These are phyloP conservation scores for Yamadazyma dendronema DNA, from an alignment of 1,139 yeast species.

Conservation along the genomic window DNA sequence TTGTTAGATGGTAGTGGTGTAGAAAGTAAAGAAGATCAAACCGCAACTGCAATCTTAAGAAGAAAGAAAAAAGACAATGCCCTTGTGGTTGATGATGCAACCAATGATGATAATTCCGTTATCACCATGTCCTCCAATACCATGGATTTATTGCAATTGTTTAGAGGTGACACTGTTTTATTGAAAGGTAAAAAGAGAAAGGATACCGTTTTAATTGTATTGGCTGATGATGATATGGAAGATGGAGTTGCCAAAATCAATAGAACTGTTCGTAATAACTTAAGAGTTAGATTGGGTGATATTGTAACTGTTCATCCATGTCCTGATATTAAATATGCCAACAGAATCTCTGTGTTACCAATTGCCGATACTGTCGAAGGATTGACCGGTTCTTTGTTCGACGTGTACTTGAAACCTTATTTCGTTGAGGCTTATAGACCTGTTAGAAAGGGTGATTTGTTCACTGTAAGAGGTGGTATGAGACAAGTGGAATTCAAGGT, in stretches of 20 bases:
- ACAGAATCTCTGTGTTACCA: constrained; percentile 92
- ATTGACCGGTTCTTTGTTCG: constrained; percentile 94
- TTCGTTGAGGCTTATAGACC: constrained; percentile 99
- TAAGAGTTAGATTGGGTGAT: constrained; percentile 93
- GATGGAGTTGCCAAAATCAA: constrained; percentile 94
- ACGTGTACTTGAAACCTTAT: constrained; percentile 94
- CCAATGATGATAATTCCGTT: constrained; percentile 94
- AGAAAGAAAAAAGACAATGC: constrained; percentile 97
- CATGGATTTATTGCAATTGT: constrained; percentile 90
- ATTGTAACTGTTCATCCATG: constrained; percentile 89
- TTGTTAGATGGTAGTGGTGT: constrained; percentile 48
- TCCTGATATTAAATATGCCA: constrained; percentile 95
- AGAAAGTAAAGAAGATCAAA: constrained; percentile 64
- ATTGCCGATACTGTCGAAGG: constrained; percentile 99
- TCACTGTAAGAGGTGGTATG: constrained; percentile 97
- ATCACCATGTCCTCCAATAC: constrained; percentile 93
- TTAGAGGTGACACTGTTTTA: constrained; percentile 96
- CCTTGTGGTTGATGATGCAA: constrained; percentile 93
- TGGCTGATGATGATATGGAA: constrained; percentile 95
- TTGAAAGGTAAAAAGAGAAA: constrained; percentile 98
- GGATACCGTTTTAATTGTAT: constrained; percentile 94
- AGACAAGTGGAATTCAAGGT: constrained; percentile 98
- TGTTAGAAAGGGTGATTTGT: constrained; percentile 94
- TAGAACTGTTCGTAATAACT: constrained; percentile 93
- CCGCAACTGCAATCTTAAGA: constrained; percentile 96